Evolutionary conservation across 2,329 filamentous ascomycete species (phyloP).

Genomic region (Stemphylium lycopersici): DNA sequence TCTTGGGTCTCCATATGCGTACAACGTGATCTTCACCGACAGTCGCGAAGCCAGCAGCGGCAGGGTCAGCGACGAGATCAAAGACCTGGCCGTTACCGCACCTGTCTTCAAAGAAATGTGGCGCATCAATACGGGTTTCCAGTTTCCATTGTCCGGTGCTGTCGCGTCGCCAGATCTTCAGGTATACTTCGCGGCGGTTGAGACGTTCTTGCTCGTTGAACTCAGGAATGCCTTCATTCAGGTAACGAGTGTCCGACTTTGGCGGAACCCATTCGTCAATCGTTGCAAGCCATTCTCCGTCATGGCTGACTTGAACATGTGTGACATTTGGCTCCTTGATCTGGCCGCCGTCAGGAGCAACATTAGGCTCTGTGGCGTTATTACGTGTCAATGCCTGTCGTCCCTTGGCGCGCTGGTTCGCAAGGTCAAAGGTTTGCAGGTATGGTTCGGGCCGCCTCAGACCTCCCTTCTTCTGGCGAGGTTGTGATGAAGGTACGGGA

Average conservation of each 20-base stretch:
- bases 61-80: conserved; percentile 74
- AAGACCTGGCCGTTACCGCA: conserved; percentile 65
- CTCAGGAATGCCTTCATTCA: conserved; percentile 53
- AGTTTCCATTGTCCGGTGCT: conserved; percentile 69
- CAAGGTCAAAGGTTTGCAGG: conserved; percentile 87
- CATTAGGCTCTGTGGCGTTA: conserved; percentile 80
- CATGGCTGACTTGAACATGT: conserved; percentile 74
- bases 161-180: conserved; percentile 88
- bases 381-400: conserved; percentile 89
- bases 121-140: conserved; percentile 80
- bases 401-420: conserved; percentile 75
- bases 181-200: conserved; percentile 71
- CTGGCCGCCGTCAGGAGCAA: conserved; percentile 71
- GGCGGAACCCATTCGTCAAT: conserved; percentile 90
- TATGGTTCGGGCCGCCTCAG: conserved; percentile 60
- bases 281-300: conserved; percentile 89
- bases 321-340: conserved; percentile 80
- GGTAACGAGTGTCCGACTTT: conserved; percentile 67
- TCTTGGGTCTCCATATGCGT: conserved; percentile 80
- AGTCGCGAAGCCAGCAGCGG: conserved; percentile 76
- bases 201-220: conserved; percentile 53
- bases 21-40: conserved; percentile 80
- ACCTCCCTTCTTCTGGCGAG: conserved; percentile 37
- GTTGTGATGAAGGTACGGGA: conserved; percentile 60
- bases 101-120: conserved; percentile 66